Evolutionary conservation across 345 rosid species (phyloP).

Genomic region (Capsella bursapastoris): DNA sequence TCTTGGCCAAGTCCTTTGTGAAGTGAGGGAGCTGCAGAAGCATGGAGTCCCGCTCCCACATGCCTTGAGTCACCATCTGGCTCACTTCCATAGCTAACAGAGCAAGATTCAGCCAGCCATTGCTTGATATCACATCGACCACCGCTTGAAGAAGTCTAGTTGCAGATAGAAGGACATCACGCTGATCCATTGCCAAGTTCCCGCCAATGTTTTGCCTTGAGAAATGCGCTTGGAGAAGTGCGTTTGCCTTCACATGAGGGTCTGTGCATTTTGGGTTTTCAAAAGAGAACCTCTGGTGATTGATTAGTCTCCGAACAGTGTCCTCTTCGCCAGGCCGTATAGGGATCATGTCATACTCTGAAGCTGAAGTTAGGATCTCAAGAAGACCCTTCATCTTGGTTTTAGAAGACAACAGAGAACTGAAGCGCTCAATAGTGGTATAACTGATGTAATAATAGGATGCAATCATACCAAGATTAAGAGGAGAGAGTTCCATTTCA

Average conservation of each 20-base stretch:
- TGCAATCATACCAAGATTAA: conserved; percentile 89
- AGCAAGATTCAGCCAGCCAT: conserved; percentile 90
- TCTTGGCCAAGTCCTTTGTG: conserved; percentile 79
- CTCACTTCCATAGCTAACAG: conserved; percentile 90
- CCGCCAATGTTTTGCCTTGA: conserved; percentile 80
- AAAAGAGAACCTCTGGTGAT: conserved; percentile 93
- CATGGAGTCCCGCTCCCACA: conserved; percentile 97
- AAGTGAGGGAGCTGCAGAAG: conserved; percentile 95
- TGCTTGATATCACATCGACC: conserved; percentile 92
- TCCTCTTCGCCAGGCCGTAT: conserved; percentile 92
- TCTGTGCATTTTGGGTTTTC: conserved; percentile 76
- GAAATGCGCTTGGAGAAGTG: conserved; percentile 91
- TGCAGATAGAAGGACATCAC: conserved; percentile 76
- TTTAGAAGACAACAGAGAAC: conserved; percentile 77
- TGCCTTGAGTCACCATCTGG: conserved; percentile 96
- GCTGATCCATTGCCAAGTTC: conserved; percentile 77
- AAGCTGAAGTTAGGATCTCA: conserved; percentile 84
- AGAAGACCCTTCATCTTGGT: conserved; percentile 95
- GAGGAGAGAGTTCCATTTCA: conserved; percentile 76
- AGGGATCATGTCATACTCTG: conserved; percentile 84
- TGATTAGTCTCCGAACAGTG: conserved; percentile 67
- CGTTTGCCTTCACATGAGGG: conserved; percentile 91
- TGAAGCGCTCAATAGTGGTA: conserved; percentile 91
- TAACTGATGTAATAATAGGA: conserved; percentile 86
- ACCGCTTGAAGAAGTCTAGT: conserved; percentile 84